Evolutionary conservation across 139 green algal species (phyloP).

Genomic region (Pycnococcus provasolii): DNA sequence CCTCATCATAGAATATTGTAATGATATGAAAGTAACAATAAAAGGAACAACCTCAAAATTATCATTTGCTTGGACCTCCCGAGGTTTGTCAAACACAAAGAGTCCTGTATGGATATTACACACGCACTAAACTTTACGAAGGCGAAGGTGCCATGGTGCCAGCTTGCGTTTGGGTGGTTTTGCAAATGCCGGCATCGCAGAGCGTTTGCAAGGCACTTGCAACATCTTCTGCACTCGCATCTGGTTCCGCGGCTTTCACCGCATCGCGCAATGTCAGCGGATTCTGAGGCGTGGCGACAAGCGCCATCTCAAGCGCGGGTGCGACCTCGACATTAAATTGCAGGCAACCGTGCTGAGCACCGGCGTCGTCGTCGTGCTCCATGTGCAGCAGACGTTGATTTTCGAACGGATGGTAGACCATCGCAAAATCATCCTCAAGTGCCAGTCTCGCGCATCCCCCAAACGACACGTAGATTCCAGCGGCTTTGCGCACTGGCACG

Average conservation of each 20-base stretch:
- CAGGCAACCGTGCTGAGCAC: background rate
- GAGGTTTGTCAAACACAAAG: too few species aligned
- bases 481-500: background rate
- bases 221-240: too few species aligned
- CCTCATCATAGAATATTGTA: too few species aligned
- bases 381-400: constrained; percentile 26
- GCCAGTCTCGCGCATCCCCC: constrained; percentile 11
- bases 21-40: too few species aligned
- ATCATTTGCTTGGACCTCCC: too few species aligned
- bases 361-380: constrained; percentile 6
- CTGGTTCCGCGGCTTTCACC: background rate
- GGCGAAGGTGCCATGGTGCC: too few species aligned
- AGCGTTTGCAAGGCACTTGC: too few species aligned
- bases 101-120: too few species aligned
- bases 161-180: too few species aligned
- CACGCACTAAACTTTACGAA: too few species aligned
- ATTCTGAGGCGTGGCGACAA: background rate
- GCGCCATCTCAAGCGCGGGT: background rate
- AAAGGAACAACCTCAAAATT: too few species aligned
- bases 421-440: constrained; percentile 17
- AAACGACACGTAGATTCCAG: background rate
- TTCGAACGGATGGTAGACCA: constrained; percentile 22
- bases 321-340: background rate
- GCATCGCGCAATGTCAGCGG: background rate
- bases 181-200: too few species aligned